Conservation (phyloP, 2,329 filamentous ascomycete species). For the Madurella fahalii region DNA sequence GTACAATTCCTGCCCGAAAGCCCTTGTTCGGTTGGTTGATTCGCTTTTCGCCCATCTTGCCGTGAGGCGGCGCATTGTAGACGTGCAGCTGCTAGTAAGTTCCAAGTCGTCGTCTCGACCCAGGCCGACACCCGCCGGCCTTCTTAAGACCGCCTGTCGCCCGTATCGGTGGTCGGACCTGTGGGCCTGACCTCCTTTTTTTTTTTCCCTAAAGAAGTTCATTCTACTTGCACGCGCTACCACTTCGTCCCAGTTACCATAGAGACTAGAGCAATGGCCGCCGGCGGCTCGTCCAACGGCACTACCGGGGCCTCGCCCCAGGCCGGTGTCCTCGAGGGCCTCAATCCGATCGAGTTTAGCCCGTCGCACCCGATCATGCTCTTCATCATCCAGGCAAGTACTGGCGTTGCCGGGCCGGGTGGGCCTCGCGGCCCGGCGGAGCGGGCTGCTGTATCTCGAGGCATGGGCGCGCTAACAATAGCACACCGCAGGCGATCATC, state of each 20-base stretch:
- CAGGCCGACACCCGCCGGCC: too few species aligned
- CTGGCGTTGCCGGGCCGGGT: not conserved
- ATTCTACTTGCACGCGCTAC: not conserved
- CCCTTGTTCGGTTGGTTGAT: too few species aligned
- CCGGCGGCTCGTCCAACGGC: conserved; percentile 18
- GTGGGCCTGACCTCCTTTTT: not conserved
- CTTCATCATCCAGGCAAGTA: conserved; percentile 64
- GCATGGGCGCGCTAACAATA: conserved; percentile 20
- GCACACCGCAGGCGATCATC: conserved; percentile 43
- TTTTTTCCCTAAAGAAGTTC: not conserved
- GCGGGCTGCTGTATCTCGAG: not conserved
- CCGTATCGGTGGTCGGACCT: too few species aligned
- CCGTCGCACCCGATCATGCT: conserved; percentile 61
- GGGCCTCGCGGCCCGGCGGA: not conserved
- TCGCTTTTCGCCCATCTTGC: too few species aligned
- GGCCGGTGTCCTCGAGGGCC: conserved; percentile 58
- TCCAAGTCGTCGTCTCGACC: too few species aligned
- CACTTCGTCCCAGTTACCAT: too few species aligned
- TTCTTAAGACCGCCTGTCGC: too few species aligned
- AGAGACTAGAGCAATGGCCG: conserved; percentile 20
- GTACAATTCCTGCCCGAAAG: too few species aligned
- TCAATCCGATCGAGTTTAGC: conserved; percentile 60
- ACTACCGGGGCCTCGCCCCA: conserved; percentile 26
- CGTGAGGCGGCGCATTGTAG: too few species aligned
- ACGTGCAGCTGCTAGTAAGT: too few species aligned